Evolutionary conservation across 2,329 filamentous ascomycete genomes (phyloP), one percentile per base, ranked within the genome.

Genomic region (Chaetomiaceae sp.): DNA sequence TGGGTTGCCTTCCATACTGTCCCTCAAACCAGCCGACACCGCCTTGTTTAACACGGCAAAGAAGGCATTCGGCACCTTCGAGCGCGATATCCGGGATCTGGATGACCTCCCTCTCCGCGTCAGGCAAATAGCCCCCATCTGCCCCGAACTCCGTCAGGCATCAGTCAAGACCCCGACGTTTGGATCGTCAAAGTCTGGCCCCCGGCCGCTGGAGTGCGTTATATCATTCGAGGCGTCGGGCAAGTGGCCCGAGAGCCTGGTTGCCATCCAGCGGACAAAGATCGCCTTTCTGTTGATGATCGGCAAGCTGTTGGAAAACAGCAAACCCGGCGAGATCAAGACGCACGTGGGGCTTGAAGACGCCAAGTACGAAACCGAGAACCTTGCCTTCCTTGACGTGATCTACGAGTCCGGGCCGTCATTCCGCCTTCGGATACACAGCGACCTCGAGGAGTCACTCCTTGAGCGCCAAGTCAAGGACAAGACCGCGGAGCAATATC

Each of bases 221-320:
- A 78, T 99, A 44, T 91, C 92, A 65, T 97, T 99, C 63, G 94
- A 99, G 72, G 89, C 88, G 4, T 97, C 94, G 6, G 86, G 84
- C 42, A 87, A 89, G 61, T 99, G 94, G 94, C 94, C 94, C 0
- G 91, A 97, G 66, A 90, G 95, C 65, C 72, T 97, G 8, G 82
- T 82, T 3, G 91, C 92, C 5, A 96, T 97, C 52, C 94, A 99
- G 68, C 84, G 91, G 65, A 91, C 91, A 12, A 99, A 99, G 70
- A 81, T 95, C 36, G 94, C 95, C 3, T 95, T 99, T 66, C 76
- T 94, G 4, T 72, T 96, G 3, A 82, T 85, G 62, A 84, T 96
- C 53, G 83, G 85, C 46, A 83, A 85, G 47, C 78, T 90, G 3
- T 73, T 99, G 2, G 77, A 81, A 51, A 77, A 81, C 17, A 71